phyloP scores from a whole-genome alignment of 176 grass and related monocot genomes.

The Oryza punctata region DNA sequence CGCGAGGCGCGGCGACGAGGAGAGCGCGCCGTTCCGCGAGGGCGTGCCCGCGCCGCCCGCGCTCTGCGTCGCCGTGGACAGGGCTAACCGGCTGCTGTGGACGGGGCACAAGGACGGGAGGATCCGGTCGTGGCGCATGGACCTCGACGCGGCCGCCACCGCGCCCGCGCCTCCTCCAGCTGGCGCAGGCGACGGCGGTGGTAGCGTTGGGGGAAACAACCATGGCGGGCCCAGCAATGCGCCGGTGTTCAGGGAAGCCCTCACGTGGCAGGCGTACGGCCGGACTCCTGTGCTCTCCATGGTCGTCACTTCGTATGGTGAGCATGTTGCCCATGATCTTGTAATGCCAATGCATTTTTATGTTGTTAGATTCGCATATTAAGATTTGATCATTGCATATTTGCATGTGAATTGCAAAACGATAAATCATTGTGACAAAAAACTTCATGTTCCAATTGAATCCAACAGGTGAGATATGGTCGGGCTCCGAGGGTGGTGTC shows the following conservation, averaged over 20 bases:
- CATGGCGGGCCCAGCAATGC: constrained; percentile 34
- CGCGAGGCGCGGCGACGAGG: constrained; percentile 77
- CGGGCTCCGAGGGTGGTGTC: constrained; percentile 80
- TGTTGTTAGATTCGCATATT: neutral
- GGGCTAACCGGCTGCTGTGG: constrained; percentile 75
- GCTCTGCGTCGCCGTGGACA: constrained; percentile 76
- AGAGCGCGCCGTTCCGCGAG: constrained; percentile 81
- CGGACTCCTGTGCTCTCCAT: constrained; percentile 82
- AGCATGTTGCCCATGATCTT: constrained; percentile 29
- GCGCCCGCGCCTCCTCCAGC: constrained; percentile 23
- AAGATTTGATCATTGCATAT: constrained; percentile 15
- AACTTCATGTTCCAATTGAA: constrained; percentile 20
- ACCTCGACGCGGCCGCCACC: constrained; percentile 32
- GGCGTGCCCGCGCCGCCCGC: constrained; percentile 64
- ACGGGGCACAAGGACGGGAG: constrained; percentile 92
- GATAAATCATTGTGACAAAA: constrained; percentile 14
- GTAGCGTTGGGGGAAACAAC: constrained; percentile 33
- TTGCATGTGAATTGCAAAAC: constrained; percentile 24
- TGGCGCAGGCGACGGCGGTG: constrained; percentile 33
- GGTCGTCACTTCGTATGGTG: constrained; percentile 78
- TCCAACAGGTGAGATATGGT: constrained; percentile 89
- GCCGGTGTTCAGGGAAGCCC: constrained; percentile 64
- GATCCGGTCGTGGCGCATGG: constrained; percentile 85
- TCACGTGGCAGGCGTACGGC: constrained; percentile 85
- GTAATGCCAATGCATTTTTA: constrained; percentile 4